These are phyloP conservation scores for Nakazawaea holstii DNA, from an alignment of 805 yeast genomes.

Conservation along the genomic window DNA sequence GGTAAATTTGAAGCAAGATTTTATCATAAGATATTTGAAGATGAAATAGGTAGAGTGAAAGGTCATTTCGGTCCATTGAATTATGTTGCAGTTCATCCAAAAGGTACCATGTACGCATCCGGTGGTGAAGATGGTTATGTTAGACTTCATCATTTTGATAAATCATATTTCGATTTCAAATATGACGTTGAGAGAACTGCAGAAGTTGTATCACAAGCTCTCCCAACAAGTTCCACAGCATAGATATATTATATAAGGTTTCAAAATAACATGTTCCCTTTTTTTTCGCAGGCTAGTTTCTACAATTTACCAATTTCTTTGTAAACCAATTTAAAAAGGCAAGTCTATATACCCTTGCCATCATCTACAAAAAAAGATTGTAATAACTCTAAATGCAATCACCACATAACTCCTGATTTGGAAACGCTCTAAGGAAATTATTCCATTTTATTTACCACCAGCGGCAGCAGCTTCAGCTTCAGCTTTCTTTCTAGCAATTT, in stretches of 20 bases:
- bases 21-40: conserved; percentile 90
- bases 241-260: neutral
- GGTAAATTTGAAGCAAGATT: conserved; percentile 97
- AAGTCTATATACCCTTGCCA: no score
- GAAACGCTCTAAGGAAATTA: neutral
- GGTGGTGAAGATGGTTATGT: conserved; percentile 99
- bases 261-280: neutral
- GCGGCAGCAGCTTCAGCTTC: conserved; percentile 23
- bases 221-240: neutral
- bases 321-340: no score
- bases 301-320: neutral
- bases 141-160: conserved; percentile 90
- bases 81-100: conserved; percentile 89
- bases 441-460: neutral
- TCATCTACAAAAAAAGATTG: no score
- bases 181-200: conserved; percentile 89
- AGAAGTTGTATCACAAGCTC: conserved; percentile 24
- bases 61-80: conserved; percentile 99
- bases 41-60: conserved; percentile 93
- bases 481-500: conserved; percentile 34
- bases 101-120: conserved; percentile 88
- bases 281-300: neutral
- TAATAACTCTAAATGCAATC: no score
- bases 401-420: no score
- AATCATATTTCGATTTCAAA: conserved; percentile 86